These are phyloP conservation scores for Verbascum thapsus DNA, from an alignment of 257 asterid genomes.

Conservation along the genomic window DNA sequence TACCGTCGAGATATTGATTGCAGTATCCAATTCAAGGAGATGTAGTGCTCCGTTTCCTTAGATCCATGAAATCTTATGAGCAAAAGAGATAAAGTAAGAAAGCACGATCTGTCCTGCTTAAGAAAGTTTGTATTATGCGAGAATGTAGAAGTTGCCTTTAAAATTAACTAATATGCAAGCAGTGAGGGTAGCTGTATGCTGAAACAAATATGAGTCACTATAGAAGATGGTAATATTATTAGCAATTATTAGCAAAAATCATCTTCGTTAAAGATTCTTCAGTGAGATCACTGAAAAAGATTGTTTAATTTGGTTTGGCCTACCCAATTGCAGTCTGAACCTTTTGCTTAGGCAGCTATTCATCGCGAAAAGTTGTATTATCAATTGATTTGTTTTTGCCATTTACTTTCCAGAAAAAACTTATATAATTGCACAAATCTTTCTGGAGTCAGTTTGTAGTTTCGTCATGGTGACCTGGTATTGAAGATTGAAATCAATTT, in stretches of 20 bases:
- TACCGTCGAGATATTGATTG: not conserved
- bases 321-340: slow-evolving; percentile 7
- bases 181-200: not conserved
- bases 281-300: not conserved
- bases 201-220: slow-evolving; percentile 11
- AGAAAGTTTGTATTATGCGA: not conserved
- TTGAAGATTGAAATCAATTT: not conserved
- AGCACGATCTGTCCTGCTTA: not conserved
- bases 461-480: not conserved
- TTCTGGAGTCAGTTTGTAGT: not conserved
- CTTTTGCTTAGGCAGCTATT: slow-evolving; percentile 13
- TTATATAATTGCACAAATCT: not conserved
- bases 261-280: slow-evolving; percentile 1
- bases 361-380: not conserved
- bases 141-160: not conserved
- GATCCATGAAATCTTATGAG: not conserved
- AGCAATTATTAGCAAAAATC: not conserved
- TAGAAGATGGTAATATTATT: not conserved
- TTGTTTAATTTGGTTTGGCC: not conserved
- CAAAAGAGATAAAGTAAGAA: not conserved
- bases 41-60: not conserved
- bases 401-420: slow-evolving; percentile 11
- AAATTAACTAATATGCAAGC: slow-evolving; percentile 2
- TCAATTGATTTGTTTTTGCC: not conserved
- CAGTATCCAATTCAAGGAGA: not conserved